These are phyloP conservation scores for Alternaria postmessia DNA, from an alignment of 2,329 filamentous ascomycete genomes.

Conservation along the genomic window DNA sequence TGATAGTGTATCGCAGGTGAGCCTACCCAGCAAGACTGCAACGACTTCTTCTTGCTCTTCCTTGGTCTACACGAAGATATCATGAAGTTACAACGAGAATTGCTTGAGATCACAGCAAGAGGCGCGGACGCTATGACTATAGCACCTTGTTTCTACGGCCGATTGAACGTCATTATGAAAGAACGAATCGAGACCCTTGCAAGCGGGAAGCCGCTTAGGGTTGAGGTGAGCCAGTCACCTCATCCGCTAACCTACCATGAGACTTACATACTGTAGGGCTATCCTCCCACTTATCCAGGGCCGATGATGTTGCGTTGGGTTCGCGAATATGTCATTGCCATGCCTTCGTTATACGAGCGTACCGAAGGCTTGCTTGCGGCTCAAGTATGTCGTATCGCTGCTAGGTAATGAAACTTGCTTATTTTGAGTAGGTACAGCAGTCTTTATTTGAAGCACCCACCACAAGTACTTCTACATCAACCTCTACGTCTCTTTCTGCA, in stretches of 20 bases:
- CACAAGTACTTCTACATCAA: neutral
- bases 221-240: neutral
- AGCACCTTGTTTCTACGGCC: neutral
- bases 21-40: conserved; percentile 3
- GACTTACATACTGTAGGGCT: neutral
- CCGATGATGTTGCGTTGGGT: neutral
- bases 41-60: conserved; percentile 5
- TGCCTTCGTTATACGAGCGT: neutral
- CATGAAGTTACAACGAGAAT: neutral
- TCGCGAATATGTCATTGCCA: neutral
- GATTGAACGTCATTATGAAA: neutral
- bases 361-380: neutral
- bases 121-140: neutral
- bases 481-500: too few species aligned
- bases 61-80: neutral
- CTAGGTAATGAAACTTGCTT: neutral
- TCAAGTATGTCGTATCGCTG: neutral
- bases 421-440: neutral
- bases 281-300: neutral
- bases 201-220: neutral
- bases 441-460: neutral
- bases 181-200: neutral
- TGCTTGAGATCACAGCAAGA: neutral
- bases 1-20: neutral
- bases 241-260: too few species aligned